Conservation (phyloP, 352 stramenopile genomes). For the Phytopythium delawarense region DNA sequence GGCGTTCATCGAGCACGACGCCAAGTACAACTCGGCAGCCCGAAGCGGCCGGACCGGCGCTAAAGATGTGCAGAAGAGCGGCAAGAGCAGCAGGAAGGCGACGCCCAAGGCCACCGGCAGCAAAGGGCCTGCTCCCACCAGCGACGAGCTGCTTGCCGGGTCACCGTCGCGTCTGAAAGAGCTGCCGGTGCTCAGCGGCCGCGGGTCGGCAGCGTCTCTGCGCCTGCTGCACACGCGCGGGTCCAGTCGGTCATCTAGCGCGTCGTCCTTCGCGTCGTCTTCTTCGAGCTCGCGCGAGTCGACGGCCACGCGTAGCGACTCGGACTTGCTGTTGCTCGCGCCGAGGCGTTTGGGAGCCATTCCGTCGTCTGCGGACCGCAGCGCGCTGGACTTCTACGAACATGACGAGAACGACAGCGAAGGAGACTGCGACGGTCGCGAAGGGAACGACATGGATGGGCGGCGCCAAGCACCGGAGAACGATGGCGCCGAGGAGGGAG, state of each 20-base stretch:
- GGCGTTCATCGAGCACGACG: conserved; percentile 74
- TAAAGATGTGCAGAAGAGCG: background rate
- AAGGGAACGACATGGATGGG: background rate
- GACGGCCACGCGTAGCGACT: conserved; percentile 49
- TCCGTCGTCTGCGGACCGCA: conserved; percentile 49
- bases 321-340: conserved; percentile 56
- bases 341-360: conserved; percentile 36
- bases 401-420: conserved; percentile 28
- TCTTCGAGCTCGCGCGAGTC: conserved; percentile 8
- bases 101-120: background rate
- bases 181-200: conserved; percentile 1
- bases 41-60: background rate
- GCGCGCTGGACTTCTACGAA: conserved; percentile 48
- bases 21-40: conserved; percentile 36
- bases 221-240: conserved; percentile 4
- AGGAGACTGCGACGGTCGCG: background rate
- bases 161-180: background rate
- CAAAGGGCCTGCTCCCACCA: background rate
- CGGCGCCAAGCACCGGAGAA: background rate
- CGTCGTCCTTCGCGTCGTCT: conserved; percentile 13
- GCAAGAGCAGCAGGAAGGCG: background rate
- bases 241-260: conserved; percentile 15
- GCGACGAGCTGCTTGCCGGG: background rate
- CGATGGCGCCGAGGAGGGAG: too few species aligned
- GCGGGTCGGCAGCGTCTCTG: background rate